These are phyloP conservation scores for Solanum pinnatisectum DNA, from an alignment of 257 asterid genomes.

Conservation along the genomic window DNA sequence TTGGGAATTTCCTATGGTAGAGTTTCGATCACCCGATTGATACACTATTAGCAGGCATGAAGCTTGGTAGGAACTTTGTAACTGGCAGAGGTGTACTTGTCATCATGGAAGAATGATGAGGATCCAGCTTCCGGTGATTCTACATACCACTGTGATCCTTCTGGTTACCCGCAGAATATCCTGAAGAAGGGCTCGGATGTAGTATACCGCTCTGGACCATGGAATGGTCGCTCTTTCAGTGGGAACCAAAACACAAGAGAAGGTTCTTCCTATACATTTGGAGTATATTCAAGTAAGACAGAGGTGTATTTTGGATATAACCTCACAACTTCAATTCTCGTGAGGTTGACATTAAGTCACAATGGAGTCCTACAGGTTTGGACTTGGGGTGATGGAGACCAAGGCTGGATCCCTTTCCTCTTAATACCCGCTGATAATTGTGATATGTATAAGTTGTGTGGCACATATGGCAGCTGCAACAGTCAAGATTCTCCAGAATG, in stretches of 20 bases:
- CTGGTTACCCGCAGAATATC: conserved; percentile 17
- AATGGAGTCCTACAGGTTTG: conserved; percentile 18
- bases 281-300: conserved; percentile 4
- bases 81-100: conserved; percentile 1
- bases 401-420: conserved; percentile 15
- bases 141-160: conserved; percentile 1
- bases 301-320: conserved; percentile 12
- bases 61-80: not conserved
- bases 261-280: not conserved
- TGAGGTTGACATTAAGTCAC: conserved; percentile 9
- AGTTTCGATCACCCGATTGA: not conserved
- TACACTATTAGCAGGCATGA: conserved; percentile 15
- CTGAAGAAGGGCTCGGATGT: not conserved
- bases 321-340: not conserved
- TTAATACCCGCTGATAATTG: conserved; percentile 13
- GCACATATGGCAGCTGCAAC: conserved; percentile 27
- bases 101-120: conserved; percentile 23
- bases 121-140: conserved; percentile 35
- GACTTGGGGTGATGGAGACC: conserved; percentile 13
- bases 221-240: conserved; percentile 20
- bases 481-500: conserved; percentile 13
- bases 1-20: not conserved
- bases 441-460: conserved; percentile 32
- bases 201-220: conserved; percentile 7
- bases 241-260: conserved; percentile 3